These are phyloP conservation scores for Thalassia testudinum DNA, from an alignment of 116 monocot species.

Conservation along the genomic window DNA sequence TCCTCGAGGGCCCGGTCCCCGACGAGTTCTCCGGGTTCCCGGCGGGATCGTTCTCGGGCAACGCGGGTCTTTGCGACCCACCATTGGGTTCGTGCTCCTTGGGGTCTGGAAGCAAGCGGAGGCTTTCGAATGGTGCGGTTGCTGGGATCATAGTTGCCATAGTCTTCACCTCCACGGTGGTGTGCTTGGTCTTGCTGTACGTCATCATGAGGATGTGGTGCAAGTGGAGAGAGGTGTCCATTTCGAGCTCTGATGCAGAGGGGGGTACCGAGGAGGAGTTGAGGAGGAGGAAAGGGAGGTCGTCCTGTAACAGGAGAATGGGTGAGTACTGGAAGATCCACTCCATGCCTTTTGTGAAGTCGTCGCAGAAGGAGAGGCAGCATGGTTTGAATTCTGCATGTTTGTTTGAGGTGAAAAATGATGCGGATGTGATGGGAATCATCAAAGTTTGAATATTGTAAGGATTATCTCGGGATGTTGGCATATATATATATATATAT, in stretches of 20 bases:
- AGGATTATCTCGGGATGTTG: too few relatives aligned
- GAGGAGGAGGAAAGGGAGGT: slow-evolving; percentile 3
- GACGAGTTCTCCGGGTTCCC: slow-evolving; percentile 35
- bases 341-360: too few relatives aligned
- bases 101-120: neutral
- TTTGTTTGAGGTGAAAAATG: too few relatives aligned
- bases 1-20: slow-evolving; percentile 55
- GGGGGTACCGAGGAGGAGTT: slow-evolving; percentile 21
- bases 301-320: too few relatives aligned
- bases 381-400: too few relatives aligned
- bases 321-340: too few relatives aligned
- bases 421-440: too few relatives aligned
- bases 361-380: too few relatives aligned
- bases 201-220: slow-evolving; percentile 79
- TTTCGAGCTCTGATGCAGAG: slow-evolving; percentile 59
- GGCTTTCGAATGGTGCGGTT: slow-evolving; percentile 30
- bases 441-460: too few relatives aligned
- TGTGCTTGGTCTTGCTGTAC: slow-evolving; percentile 58
- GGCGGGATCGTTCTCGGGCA: slow-evolving; percentile 34
- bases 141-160: slow-evolving; percentile 45
- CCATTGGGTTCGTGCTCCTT: slow-evolving; percentile 33
- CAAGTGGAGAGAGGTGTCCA: slow-evolving; percentile 61
- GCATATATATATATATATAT: too few relatives aligned
- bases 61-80: slow-evolving; percentile 43
- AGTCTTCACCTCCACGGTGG: slow-evolving; percentile 44